Evolutionary conservation across 164 flowering plant species (phyloP).

Genomic region (Kingdonia uniflora): DNA sequence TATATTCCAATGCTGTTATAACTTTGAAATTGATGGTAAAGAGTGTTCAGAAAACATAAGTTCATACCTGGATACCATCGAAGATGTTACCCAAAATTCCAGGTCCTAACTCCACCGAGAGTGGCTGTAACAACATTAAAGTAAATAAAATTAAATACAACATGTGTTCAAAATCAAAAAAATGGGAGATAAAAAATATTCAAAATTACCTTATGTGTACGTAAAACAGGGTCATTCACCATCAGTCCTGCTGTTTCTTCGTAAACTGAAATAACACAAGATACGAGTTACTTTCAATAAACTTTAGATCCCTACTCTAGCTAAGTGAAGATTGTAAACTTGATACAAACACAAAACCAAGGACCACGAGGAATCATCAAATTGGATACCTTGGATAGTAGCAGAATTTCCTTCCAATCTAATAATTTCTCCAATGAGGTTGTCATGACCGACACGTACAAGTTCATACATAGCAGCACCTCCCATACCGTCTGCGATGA

Average conservation of each 20-base stretch:
- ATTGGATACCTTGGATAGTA: slow-evolving; percentile 82
- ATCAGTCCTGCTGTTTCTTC: slow-evolving; percentile 98
- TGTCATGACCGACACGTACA: slow-evolving; percentile 98
- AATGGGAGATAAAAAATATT: background rate
- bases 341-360: background rate
- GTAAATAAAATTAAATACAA: background rate
- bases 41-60: too few relatives aligned
- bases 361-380: background rate
- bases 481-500: slow-evolving; percentile 98
- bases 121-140: slow-evolving; percentile 50
- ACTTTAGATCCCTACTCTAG: too few relatives aligned
- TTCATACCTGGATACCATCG: slow-evolving; percentile 95
- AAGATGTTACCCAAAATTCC: slow-evolving; percentile 97
- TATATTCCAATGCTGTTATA: too few relatives aligned
- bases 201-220: slow-evolving; percentile 73
- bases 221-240: slow-evolving; percentile 94
- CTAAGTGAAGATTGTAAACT: too few relatives aligned
- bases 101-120: slow-evolving; percentile 97
- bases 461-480: slow-evolving; percentile 99
- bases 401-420: slow-evolving; percentile 99
- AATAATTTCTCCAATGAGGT: slow-evolving; percentile 96
- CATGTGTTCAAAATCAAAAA: background rate
- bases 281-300: background rate
- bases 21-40: too few relatives aligned
- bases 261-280: slow-evolving; percentile 45